Conservation (phyloP, 176 grass and related monocot species). For the Luzula sylvatica region DNA sequence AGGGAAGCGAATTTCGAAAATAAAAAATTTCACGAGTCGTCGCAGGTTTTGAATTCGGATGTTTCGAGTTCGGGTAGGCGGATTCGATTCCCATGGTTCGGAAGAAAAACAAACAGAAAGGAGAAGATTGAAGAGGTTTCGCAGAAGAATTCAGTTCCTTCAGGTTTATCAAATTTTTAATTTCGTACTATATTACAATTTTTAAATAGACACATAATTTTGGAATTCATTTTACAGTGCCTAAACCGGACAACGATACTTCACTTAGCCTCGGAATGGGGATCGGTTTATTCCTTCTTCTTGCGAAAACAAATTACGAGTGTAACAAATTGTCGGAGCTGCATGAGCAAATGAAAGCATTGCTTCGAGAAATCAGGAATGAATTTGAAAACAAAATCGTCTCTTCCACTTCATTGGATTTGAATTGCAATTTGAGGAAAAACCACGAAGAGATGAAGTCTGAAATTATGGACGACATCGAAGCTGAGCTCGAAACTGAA, state of each 20-base stretch:
- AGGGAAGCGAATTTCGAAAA: constrained; percentile 2
- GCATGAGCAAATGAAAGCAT: constrained; percentile 14
- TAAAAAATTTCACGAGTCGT: neutral
- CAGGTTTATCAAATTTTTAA: neutral
- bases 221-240: neutral
- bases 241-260: constrained; percentile 1
- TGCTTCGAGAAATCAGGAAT: constrained; percentile 13
- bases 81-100: neutral
- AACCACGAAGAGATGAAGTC: neutral
- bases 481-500: constrained; percentile 12
- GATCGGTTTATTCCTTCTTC: constrained; percentile 18
- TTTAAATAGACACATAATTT: neutral
- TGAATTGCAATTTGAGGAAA: constrained; percentile 1
- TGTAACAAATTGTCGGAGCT: constrained; percentile 11
- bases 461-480: neutral
- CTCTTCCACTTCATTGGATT: constrained; percentile 12
- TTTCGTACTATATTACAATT: neutral
- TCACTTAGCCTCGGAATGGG: constrained; percentile 9
- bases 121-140: neutral
- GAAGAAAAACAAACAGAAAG: neutral
- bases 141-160: neutral
- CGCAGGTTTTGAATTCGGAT: too few species aligned
- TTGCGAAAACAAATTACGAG: constrained; percentile 8
- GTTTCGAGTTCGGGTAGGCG: neutral
- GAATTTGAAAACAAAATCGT: constrained; percentile 17